Base-by-base conservation (phyloP, 2,329 filamentous ascomycete genomes). In the Colletotrichum sublineola region DNA sequence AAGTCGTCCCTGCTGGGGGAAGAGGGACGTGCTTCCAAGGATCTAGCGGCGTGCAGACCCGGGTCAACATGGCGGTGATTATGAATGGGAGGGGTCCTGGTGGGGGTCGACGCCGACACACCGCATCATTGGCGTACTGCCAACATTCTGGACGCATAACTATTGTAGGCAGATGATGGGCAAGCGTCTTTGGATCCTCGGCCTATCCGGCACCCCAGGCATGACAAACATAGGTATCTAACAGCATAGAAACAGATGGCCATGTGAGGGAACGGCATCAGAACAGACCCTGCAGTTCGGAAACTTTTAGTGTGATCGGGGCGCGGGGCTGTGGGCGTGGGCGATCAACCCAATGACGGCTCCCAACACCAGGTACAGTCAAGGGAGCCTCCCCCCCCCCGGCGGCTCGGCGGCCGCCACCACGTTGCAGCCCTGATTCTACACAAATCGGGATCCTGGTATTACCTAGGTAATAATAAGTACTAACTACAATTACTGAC, bases 351-450 rank as follows among this genome's bases (percentile, higher is more conserved):
- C 55, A 58, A 40, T 58, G 36, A 42, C 33, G 6, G 36, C 12
- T 53, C 58, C 29, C 48, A 53, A 29, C 24, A n/a, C 14, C 33
- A 15, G 46, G 33, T 24, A 24, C 53, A 24, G 36, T 40, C 11
- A 9, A 33, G 18, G 18, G 31, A 36, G 33, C n/a, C 3, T 20
- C 36, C 55, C 55, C 8, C 55, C 8, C 33, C 33, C 53, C 53
- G 36, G 20, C 42, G 20, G 48, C 15, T 24, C 46, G 61, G 33
- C 61, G 61, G 46, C 61, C 46, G 60, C 60, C 60, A 36, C 61
- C 61, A 63, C 61, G 61, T 63, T 63, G 33, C 46, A 46, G 46
- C 48, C 48, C 31, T 50, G 48, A 31, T 52, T 31, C 46, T 33
- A n/a, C 61, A 42, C 46, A 52, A 14, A 44, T 24, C 20, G 42